phyloP scores from a whole-genome alignment of 371 early-diverging fungal species.

The Mortierella sp. region DNA sequence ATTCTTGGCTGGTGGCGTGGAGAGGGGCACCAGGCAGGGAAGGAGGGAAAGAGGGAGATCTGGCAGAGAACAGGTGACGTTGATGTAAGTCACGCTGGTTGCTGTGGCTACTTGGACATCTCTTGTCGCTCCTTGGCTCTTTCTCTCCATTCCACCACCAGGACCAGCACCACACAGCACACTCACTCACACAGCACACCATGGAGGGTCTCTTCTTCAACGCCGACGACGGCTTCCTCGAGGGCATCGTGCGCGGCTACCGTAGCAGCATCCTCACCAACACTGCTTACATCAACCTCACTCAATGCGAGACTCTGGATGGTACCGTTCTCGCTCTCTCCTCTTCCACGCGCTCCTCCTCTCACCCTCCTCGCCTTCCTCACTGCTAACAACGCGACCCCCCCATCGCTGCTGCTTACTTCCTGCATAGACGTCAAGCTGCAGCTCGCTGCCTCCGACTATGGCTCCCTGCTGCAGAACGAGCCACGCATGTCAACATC shows the following conservation, averaged over 20 bases:
- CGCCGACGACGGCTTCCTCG: conserved; percentile 91
- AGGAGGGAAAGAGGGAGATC: no score
- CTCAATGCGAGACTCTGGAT: conserved; percentile 98
- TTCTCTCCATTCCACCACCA: not conserved
- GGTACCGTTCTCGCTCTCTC: conserved; percentile 60
- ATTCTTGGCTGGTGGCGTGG: no score
- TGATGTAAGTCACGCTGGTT: no score
- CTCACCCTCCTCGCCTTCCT: not conserved
- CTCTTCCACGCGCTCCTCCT: not conserved
- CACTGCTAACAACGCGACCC: not conserved
- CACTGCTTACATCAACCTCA: conserved; percentile 91
- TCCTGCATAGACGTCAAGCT: conserved; percentile 78
- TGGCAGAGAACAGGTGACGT: no score
- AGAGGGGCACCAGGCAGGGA: no score
- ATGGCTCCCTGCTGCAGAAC: conserved; percentile 93
- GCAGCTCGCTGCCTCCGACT: conserved; percentile 96
- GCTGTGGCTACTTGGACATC: no score
- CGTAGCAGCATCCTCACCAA: conserved; percentile 85
- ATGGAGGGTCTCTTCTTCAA: conserved; percentile 80
- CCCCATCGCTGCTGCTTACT: not conserved
- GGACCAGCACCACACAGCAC: not conserved
- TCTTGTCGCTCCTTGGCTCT: no score
- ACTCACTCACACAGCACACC: not conserved
- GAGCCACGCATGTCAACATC: conserved; percentile 97
- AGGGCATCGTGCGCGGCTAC: conserved; percentile 96